These are phyloP conservation scores for Tuber borchii DNA, from an alignment of 495 filamentous ascomycete genomes.

Conservation along the genomic window DNA sequence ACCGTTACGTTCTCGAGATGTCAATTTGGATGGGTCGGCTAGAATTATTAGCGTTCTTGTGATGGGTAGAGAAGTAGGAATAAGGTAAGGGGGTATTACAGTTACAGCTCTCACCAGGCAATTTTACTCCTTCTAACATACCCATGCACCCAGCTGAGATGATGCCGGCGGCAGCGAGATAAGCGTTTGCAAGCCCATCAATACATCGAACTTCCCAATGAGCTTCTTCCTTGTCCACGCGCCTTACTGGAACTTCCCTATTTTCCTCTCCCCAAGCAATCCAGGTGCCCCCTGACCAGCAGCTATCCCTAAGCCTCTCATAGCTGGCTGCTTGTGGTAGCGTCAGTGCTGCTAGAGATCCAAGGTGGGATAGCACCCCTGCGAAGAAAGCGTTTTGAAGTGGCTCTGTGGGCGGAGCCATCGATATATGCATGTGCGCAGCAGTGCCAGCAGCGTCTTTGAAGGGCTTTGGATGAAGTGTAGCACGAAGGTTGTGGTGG, in stretches of 20 bases:
- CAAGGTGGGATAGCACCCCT: constrained; percentile 59
- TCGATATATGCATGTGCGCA: constrained; percentile 62
- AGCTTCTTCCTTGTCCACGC: constrained; percentile 46
- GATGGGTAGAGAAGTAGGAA: background rate
- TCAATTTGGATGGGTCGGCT: constrained; percentile 52
- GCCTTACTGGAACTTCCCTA: constrained; percentile 61
- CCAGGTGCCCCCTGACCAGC: constrained; percentile 71
- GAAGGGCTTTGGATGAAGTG: constrained; percentile 68
- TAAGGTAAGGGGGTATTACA: background rate
- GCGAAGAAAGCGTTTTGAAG: constrained; percentile 56
- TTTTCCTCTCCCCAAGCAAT: constrained; percentile 72
- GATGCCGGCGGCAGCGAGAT: constrained; percentile 61
- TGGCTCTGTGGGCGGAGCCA: constrained; percentile 46
- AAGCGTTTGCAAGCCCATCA: constrained; percentile 69
- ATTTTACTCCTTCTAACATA: constrained; percentile 45
- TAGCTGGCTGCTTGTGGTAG: constrained; percentile 57
- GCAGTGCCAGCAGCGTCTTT: constrained; percentile 55
- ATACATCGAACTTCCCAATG: constrained; percentile 67
- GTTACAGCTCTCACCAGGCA: constrained; percentile 47
- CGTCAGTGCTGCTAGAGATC: constrained; percentile 59
- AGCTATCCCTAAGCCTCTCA: constrained; percentile 56
- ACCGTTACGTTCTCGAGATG: constrained; percentile 47
- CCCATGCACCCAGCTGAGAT: constrained; percentile 62
- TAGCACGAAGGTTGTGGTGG: constrained; percentile 60
- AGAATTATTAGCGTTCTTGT: constrained; percentile 5